phyloP scores from a whole-genome alignment of 768 basidiomycete species.

The Kwoniella sp. region DNA sequence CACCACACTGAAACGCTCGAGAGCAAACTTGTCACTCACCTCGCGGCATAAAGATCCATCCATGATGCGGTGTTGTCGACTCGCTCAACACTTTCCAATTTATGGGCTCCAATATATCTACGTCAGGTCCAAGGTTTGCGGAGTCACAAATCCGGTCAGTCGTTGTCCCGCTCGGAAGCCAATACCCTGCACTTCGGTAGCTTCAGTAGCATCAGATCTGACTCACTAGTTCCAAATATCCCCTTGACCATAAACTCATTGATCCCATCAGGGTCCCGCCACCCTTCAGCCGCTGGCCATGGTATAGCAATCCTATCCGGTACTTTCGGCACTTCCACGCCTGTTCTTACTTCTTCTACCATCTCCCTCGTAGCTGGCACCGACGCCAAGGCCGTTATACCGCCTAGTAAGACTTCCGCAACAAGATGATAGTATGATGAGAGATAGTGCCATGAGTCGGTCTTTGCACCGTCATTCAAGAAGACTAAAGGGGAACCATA shows the following conservation, averaged over 20 bases:
- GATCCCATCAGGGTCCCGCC: slow-evolving; percentile 29
- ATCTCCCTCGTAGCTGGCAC: slow-evolving; percentile 51
- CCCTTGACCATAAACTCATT: slow-evolving; percentile 29
- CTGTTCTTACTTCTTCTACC: slow-evolving; percentile 18
- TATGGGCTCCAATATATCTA: slow-evolving; percentile 11
- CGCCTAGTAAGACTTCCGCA: slow-evolving; percentile 15
- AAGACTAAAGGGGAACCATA: slow-evolving; percentile 12
- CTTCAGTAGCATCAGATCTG: too few species aligned
- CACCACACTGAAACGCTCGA: too few species aligned
- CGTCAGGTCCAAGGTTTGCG: too few species aligned
- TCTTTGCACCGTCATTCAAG: slow-evolving; percentile 18
- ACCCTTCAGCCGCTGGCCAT: slow-evolving; percentile 24
- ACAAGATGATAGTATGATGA: slow-evolving; percentile 23
- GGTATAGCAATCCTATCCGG: slow-evolving; percentile 19
- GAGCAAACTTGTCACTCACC: slow-evolving; percentile 30
- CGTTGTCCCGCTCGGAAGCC: background rate
- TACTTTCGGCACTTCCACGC: slow-evolving; percentile 17
- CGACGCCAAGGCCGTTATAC: slow-evolving; percentile 12
- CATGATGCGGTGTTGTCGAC: slow-evolving; percentile 6
- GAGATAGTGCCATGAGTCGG: slow-evolving; percentile 18
- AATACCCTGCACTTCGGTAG: too few species aligned
- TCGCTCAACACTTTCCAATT: slow-evolving; percentile 21
- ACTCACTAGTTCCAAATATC: slow-evolving; percentile 30
- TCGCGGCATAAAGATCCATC: slow-evolving; percentile 30
- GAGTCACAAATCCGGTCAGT: background rate